phyloP scores from a whole-genome alignment of 495 filamentous ascomycete genomes.

The Xylaria nigripes region DNA sequence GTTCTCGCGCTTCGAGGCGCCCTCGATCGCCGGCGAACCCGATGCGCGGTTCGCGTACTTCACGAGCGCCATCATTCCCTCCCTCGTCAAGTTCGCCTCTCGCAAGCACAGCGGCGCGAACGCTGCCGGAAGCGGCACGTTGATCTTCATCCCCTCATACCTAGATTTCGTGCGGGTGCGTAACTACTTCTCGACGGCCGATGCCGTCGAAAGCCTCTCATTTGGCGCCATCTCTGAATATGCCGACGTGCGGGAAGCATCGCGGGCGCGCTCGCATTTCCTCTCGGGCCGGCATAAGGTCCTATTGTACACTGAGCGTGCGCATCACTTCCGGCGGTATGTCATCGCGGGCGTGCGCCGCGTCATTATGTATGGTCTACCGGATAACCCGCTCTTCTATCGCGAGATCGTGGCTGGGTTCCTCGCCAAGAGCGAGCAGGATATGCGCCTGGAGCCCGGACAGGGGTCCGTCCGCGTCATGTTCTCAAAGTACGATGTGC shows the following conservation, averaged over 20 bases:
- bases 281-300: constrained; percentile 70
- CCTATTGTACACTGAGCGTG: constrained; percentile 82
- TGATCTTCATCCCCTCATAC: constrained; percentile 87
- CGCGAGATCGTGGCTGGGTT: constrained; percentile 74
- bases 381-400: constrained; percentile 85
- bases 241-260: constrained; percentile 62
- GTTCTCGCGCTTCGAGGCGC: constrained; percentile 78
- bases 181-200: constrained; percentile 77
- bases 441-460: constrained; percentile 40
- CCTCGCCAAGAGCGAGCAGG: constrained; percentile 47
- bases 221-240: constrained; percentile 89
- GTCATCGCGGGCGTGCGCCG: constrained; percentile 67
- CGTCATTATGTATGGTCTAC: constrained; percentile 77
- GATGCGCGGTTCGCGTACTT: constrained; percentile 92
- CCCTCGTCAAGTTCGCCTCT: constrained; percentile 52
- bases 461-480: constrained; percentile 56
- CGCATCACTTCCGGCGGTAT: constrained; percentile 89
- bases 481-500: constrained; percentile 81
- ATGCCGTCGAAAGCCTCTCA: constrained; percentile 57
- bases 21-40: constrained; percentile 61
- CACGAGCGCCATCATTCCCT: constrained; percentile 66
- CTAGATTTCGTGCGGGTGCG: constrained; percentile 88
- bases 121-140: constrained; percentile 39
- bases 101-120: constrained; percentile 25
- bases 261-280: constrained; percentile 82